phyloP scores from a whole-genome alignment of 2,329 filamentous ascomycete genomes.

The Hypoxylon sp. region DNA sequence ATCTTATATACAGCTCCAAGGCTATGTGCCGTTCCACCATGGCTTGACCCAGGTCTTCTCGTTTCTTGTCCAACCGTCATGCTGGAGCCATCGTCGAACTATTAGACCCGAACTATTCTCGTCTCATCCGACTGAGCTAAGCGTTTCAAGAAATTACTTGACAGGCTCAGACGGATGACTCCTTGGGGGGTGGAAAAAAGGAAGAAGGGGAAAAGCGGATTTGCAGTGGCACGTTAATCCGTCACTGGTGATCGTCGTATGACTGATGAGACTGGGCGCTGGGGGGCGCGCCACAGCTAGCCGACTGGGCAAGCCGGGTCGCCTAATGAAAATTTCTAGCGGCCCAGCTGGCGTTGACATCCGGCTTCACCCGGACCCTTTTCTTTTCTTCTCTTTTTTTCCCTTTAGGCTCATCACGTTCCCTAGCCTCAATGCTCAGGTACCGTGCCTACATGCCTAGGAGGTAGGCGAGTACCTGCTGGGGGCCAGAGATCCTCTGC shows the following conservation, averaged over 20 bases:
- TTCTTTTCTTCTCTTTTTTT: not conserved
- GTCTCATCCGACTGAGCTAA: constrained; percentile 26
- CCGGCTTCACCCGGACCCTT: constrained; percentile 28
- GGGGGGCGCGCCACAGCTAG: not conserved
- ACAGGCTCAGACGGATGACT: constrained; percentile 18
- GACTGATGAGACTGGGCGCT: too few species aligned
- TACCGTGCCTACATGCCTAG: not conserved
- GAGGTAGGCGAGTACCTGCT: too few species aligned
- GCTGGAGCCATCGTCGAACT: constrained; percentile 32
- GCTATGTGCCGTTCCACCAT: constrained; percentile 3
- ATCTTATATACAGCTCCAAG: constrained; percentile 25
- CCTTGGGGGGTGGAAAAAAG: constrained; percentile 7
- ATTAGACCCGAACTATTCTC: constrained; percentile 34
- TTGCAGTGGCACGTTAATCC: constrained; percentile 28
- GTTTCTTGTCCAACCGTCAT: constrained; percentile 5
- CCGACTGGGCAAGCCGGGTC: constrained; percentile 6
- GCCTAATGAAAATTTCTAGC: constrained; percentile 25
- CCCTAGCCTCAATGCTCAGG: not conserved
- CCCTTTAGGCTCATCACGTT: not conserved
- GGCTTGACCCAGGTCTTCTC: constrained; percentile 1
- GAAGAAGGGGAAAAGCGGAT: constrained; percentile 19
- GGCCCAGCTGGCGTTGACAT: not conserved
- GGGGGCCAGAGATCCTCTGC: too few species aligned
- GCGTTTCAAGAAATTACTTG: constrained; percentile 8
- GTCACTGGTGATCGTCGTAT: constrained; percentile 31